Percentiles rank a stretch among this genome's conserved stretches.
These are phyloP conservation scores for Aspergillus calidoustus DNA, from an alignment of 2,329 filamentous ascomycete species.

Conservation along the genomic window DNA sequence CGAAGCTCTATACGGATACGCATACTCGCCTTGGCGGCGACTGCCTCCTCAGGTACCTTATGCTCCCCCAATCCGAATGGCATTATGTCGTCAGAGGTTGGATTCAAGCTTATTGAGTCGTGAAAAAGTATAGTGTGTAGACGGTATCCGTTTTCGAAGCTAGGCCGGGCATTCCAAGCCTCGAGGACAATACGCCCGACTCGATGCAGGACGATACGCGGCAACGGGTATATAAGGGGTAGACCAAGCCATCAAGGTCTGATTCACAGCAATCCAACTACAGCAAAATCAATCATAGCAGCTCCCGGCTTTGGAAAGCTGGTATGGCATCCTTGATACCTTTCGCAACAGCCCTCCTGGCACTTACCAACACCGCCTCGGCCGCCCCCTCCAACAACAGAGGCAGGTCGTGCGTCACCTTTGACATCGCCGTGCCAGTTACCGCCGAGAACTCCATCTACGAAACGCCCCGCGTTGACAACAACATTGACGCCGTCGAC, in stretches of 20 bases:
- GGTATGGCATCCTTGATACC: not conserved
- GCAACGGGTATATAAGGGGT: not conserved
- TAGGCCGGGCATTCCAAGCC: no score
- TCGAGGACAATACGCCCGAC: no score
- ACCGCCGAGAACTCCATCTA: slow-evolving; percentile 1
- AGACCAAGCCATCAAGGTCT: not conserved
- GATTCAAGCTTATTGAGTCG: no score
- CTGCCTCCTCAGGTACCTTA: no score
- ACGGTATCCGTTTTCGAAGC: no score
- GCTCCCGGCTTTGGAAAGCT: not conserved
- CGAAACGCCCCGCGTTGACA: slow-evolving; percentile 2
- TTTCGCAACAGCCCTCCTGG: not conserved
- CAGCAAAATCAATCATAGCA: not conserved
- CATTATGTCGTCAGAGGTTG: no score
- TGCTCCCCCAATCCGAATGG: no score
- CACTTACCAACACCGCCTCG: not conserved
- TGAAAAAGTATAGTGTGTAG: no score
- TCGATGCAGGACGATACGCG: no score
- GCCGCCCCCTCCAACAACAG: not conserved
- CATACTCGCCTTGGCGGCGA: no score
- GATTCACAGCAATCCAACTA: not conserved
- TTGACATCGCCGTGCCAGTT: not conserved
- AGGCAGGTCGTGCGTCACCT: not conserved
- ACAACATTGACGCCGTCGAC: slow-evolving; percentile 9
- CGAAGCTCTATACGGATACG: no score